Evolutionary conservation across 768 basidiomycete species (phyloP).

Genomic region (Amyloporia xantha): DNA sequence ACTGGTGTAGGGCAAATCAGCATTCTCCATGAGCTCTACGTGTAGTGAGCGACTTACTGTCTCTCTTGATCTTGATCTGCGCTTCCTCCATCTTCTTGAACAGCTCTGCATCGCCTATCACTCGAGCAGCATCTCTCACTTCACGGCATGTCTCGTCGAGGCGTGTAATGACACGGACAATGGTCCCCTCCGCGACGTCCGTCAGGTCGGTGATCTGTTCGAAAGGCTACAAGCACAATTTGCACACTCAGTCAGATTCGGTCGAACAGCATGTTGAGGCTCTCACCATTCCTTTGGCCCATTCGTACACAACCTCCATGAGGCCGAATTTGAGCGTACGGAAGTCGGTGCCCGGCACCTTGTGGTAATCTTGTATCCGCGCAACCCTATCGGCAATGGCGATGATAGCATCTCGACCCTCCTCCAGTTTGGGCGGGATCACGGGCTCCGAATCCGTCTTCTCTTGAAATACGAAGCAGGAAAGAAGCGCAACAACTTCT

Average conservation of each 20-base stretch:
- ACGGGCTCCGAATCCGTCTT: conserved; percentile 88
- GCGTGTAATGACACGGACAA: conserved; percentile 92
- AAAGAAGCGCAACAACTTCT: conserved; percentile 93
- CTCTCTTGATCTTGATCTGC: conserved; percentile 89
- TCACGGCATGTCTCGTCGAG: conserved; percentile 96
- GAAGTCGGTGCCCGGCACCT: conserved; percentile 75
- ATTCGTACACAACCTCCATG: conserved; percentile 96
- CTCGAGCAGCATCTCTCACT: conserved; percentile 93
- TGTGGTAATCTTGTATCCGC: conserved; percentile 71
- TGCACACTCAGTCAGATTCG: neutral
- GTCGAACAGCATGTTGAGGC: no score
- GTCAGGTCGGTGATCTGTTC: conserved; percentile 89
- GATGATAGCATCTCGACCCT: conserved; percentile 73
- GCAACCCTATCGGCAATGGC: conserved; percentile 75
- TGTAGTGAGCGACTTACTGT: conserved; percentile 74
- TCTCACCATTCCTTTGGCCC: conserved; percentile 96
- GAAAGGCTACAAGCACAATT: conserved; percentile 61
- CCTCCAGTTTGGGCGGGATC: conserved; percentile 71
- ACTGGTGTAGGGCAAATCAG: conserved; percentile 48
- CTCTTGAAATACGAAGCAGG: conserved; percentile 97
- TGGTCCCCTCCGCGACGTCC: conserved; percentile 94
- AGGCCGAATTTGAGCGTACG: conserved; percentile 85
- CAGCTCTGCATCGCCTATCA: conserved; percentile 91
- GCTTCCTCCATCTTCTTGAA: conserved; percentile 99
- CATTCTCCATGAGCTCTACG: no score